Conservation (phyloP, 108 stramenopile genomes). For the Nitzschia sp. region DNA sequence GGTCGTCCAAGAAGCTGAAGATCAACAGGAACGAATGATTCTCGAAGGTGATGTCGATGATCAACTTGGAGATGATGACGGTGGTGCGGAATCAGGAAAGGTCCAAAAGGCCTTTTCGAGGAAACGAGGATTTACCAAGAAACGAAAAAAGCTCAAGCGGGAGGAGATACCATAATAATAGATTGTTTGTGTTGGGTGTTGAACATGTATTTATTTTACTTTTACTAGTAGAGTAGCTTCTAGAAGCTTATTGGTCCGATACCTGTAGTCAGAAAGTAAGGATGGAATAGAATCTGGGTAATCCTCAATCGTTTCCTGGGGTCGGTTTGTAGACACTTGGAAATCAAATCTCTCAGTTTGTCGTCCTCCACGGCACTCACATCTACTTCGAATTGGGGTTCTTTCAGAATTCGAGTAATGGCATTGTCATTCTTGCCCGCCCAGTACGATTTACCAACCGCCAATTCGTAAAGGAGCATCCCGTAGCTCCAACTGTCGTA, state of each 20-base stretch:
- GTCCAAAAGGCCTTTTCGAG: constrained; percentile 84
- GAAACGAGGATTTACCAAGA: constrained; percentile 86
- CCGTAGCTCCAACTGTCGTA: constrained; percentile 86
- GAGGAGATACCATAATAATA: no score
- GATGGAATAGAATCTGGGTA: constrained; percentile 70
- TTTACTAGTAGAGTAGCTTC: no score
- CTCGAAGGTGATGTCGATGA: constrained; percentile 69
- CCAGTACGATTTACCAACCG: constrained; percentile 74
- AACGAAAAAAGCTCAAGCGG: constrained; percentile 71
- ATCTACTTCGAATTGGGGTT: constrained; percentile 29
- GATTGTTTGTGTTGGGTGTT: neutral
- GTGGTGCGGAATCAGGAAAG: constrained; percentile 46
- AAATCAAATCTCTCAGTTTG: constrained; percentile 66
- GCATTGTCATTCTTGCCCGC: constrained; percentile 51
- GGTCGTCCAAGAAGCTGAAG: constrained; percentile 77
- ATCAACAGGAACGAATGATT: constrained; percentile 72
- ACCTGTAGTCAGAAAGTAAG: constrained; percentile 66
- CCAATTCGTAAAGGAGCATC: constrained; percentile 82
- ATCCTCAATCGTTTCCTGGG: constrained; percentile 68
- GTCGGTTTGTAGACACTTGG: constrained; percentile 54
- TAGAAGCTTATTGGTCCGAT: constrained; percentile 24
- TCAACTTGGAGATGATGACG: constrained; percentile 40
- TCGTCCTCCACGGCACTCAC: constrained; percentile 29
- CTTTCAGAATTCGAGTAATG: constrained; percentile 36
- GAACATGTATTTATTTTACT: neutral